Percentiles rank a stretch among this genome's conserved stretches.
phyloP scores from a whole-genome alignment of 2,329 filamentous ascomycete species.

The Sporothrix globosa region DNA sequence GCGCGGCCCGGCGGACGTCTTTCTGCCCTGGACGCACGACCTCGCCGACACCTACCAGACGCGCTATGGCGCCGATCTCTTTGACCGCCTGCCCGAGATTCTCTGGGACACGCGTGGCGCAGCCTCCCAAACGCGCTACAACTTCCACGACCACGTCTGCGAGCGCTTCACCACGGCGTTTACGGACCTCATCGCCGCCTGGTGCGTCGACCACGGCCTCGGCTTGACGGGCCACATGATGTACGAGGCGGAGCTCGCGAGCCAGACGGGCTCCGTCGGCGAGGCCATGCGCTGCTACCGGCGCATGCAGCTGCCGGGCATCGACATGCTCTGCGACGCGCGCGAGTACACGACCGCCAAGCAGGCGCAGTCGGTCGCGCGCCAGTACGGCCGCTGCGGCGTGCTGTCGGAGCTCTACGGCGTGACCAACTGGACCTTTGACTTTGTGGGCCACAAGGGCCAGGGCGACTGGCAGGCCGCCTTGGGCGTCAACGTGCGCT shows the following conservation, averaged over 20 bases:
- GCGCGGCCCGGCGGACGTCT: background rate
- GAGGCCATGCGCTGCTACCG: conserved; percentile 23
- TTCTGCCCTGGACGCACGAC: conserved; percentile 15
- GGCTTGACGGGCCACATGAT: conserved; percentile 17
- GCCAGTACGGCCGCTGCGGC: conserved; percentile 8
- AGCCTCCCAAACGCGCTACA: background rate
- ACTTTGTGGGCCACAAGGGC: conserved; percentile 4
- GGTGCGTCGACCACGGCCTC: conserved; percentile 10
- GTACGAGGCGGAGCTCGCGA: background rate
- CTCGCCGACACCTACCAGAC: background rate
- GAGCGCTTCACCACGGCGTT: background rate
- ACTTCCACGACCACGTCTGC: conserved; percentile 21
- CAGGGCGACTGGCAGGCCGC: conserved; percentile 16
- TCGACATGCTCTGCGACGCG: conserved; percentile 7
- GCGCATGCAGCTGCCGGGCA: conserved; percentile 7
- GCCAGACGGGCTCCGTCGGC: background rate
- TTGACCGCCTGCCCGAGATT: conserved; percentile 1
- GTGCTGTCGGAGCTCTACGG: conserved; percentile 13
- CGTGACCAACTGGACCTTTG: conserved; percentile 13
- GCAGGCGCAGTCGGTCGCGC: conserved; percentile 8
- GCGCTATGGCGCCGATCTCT: background rate
- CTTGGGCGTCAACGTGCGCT: conserved; percentile 6
- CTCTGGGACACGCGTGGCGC: background rate
- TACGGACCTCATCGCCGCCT: background rate
- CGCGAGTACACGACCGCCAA: conserved; percentile 22